Percentiles rank a stretch among this genome's conserved stretches.
Evolutionary conservation across 2,329 filamentous ascomycete genomes (phyloP).

Genomic region (Septoria linicola): DNA sequence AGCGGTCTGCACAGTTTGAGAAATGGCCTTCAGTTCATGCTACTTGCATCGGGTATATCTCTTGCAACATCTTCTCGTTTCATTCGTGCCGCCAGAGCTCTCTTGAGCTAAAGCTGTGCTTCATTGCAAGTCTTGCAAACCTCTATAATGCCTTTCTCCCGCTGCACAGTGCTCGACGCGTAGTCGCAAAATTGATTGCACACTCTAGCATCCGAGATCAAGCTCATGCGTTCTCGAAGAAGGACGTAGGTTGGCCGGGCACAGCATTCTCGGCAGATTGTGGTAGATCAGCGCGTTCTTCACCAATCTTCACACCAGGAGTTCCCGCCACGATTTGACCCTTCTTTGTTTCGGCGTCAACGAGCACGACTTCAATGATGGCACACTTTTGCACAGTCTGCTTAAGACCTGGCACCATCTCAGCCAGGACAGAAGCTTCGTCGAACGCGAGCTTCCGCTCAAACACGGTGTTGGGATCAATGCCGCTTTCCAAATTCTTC

Average conservation of each 20-base stretch:
- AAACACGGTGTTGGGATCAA: conserved; percentile 69
- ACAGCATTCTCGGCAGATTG: conserved; percentile 69
- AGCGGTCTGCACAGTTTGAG: too few relatives aligned
- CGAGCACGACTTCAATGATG: conserved; percentile 68
- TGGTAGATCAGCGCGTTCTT: conserved; percentile 58
- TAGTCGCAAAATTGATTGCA: neutral
- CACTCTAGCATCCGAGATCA: neutral
- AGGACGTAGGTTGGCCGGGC: conserved; percentile 77
- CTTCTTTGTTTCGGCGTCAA: conserved; percentile 68
- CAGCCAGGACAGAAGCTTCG: conserved; percentile 70
- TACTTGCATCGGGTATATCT: too few relatives aligned
- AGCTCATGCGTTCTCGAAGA: conserved; percentile 68
- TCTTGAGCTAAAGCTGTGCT: too few relatives aligned
- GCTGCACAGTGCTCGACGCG: neutral
- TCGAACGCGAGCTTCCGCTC: conserved; percentile 84
- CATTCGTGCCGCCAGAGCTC: too few relatives aligned
- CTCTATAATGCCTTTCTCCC: too few relatives aligned
- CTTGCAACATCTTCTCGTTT: too few relatives aligned
- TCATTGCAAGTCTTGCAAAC: too few relatives aligned
- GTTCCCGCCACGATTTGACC: conserved; percentile 57
- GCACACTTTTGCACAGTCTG: conserved; percentile 68
- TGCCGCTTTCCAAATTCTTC: conserved; percentile 66
- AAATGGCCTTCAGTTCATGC: too few relatives aligned
- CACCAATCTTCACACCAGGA: conserved; percentile 53
- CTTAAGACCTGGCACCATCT: conserved; percentile 79